A percentile compares a stretch with the other conserved stretches of the same genome.
Evolutionary conservation across 2,329 filamentous ascomycete species (phyloP).

Genomic region (Cladosporium colombiae): DNA sequence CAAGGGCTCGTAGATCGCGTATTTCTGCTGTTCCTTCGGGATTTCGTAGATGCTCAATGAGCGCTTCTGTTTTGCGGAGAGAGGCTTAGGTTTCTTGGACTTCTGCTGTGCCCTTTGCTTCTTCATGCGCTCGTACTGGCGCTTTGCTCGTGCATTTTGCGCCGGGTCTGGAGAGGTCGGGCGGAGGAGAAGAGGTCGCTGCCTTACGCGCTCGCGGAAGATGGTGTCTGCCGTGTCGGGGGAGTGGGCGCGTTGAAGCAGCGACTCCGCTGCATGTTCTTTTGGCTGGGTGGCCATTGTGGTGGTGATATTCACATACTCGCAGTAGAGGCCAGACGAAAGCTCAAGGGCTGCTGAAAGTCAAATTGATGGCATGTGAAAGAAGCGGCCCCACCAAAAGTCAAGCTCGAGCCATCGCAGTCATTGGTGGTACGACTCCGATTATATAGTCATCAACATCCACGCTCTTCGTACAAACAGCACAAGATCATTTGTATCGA

Average conservation of each 20-base stretch:
- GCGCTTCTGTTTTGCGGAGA: constrained; percentile 79
- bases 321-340: not conserved
- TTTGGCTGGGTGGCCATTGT: constrained; percentile 32
- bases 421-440: constrained; percentile 9
- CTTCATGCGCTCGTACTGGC: constrained; percentile 38
- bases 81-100: constrained; percentile 61
- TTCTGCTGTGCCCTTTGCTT: constrained; percentile 36
- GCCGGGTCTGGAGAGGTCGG: constrained; percentile 67
- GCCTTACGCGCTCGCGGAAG: constrained; percentile 78
- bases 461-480: not conserved
- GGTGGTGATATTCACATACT: not conserved
- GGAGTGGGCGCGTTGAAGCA: constrained; percentile 78
- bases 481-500: not conserved
- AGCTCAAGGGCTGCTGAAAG: constrained; percentile 1
- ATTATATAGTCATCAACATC: not conserved
- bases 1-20: constrained; percentile 74
- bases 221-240: constrained; percentile 70
- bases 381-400: constrained; percentile 9
- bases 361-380: constrained; percentile 14
- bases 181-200: constrained; percentile 76
- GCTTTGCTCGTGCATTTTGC: constrained; percentile 56
- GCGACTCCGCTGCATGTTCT: constrained; percentile 48
- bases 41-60: constrained; percentile 72
- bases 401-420: constrained; percentile 11
- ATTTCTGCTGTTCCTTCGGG: constrained; percentile 67